phyloP scores from a whole-genome alignment of 2,329 filamentous ascomycete genomes.

The Diaporthe nobilis region DNA sequence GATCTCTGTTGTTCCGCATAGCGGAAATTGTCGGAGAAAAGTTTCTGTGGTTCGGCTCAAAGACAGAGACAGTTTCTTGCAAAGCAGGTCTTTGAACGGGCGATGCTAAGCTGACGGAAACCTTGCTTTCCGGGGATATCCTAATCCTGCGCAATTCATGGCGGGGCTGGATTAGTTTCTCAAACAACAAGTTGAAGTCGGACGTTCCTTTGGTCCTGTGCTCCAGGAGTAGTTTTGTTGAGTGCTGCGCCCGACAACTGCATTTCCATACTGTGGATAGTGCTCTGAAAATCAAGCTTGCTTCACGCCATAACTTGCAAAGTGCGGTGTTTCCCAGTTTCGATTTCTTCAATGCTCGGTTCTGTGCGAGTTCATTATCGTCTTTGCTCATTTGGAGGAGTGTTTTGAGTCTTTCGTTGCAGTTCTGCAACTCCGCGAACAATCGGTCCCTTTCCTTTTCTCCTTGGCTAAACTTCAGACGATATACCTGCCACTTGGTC shows the following conservation, averaged over 20 bases:
- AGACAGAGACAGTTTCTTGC: not conserved
- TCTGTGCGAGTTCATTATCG: not conserved
- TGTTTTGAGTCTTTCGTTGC: not conserved
- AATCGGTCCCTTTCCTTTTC: not conserved
- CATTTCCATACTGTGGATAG: not conserved
- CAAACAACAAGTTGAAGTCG: not conserved
- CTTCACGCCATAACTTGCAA: not conserved
- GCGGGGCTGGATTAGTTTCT: not conserved
- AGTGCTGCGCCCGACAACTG: not conserved
- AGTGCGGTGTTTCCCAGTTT: not conserved
- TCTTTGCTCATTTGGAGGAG: not conserved
- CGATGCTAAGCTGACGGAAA: not conserved
- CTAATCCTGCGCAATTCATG: not conserved
- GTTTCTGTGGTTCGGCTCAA: not conserved
- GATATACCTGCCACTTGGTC: not conserved
- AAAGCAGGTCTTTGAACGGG: not conserved
- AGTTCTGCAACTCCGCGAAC: not conserved
- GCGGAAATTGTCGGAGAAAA: no score
- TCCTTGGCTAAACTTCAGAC: not conserved
- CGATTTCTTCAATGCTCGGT: not conserved
- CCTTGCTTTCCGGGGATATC: not conserved
- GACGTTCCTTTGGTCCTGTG: not conserved
- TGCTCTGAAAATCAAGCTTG: not conserved
- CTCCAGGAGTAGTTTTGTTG: not conserved
- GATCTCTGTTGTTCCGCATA: no score